Evolutionary conservation across 257 asterid genomes (phyloP).

Genomic region (Solanum infundibuliforme): DNA sequence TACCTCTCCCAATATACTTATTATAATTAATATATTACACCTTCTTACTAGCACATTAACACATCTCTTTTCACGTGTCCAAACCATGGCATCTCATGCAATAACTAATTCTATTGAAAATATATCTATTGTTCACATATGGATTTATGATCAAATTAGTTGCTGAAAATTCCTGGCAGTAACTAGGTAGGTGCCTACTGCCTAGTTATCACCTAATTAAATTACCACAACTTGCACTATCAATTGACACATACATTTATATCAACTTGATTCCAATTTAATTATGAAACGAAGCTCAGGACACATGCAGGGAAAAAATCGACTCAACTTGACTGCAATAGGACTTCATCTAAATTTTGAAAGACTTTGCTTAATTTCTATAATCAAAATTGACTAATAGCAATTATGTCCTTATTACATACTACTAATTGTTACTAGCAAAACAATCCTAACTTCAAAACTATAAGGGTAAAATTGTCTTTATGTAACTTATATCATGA

Average conservation of each 20-base stretch:
- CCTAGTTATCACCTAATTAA: not conserved
- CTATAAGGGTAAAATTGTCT: not conserved
- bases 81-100: not conserved
- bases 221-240: not conserved
- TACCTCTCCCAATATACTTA: not conserved
- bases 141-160: not conserved
- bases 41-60: rapidly evolving
- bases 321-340: not conserved
- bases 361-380: not conserved
- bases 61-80: rapidly evolving
- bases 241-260: not conserved
- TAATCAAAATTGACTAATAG: not conserved
- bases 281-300: not conserved
- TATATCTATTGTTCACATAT: not conserved
- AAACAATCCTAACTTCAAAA: not conserved
- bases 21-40: not conserved
- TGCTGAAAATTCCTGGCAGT: not conserved
- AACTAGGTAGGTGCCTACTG: not conserved
- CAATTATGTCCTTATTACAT: not conserved
- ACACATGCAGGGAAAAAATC: not conserved
- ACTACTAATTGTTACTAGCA: not conserved
- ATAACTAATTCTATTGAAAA: not conserved
- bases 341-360: not conserved
- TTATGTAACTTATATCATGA: not conserved
- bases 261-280: not conserved